Conservation (phyloP, 352 stramenopile genomes). For the Globisporangium abappressorium region DNA sequence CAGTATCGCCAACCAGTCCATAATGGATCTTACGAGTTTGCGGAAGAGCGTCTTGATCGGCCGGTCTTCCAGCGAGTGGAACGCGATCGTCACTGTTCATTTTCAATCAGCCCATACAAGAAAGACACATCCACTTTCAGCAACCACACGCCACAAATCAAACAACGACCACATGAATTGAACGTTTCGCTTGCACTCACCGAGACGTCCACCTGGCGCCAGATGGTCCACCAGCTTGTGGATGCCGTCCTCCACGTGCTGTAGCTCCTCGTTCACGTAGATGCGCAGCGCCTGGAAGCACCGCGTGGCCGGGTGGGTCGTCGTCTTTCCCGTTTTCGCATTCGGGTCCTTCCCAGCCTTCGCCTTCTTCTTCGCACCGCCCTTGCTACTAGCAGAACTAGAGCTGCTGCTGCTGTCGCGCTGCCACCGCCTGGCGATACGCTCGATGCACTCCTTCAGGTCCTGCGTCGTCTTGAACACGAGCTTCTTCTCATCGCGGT, state of each 20-base stretch:
- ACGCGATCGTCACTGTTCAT: constrained; percentile 64
- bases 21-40: constrained; percentile 32
- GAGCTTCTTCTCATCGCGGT: constrained; percentile 45
- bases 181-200: not conserved
- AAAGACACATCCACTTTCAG: not conserved
- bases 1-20: not conserved
- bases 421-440: constrained; percentile 69
- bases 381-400: not conserved
- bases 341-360: constrained; percentile 22
- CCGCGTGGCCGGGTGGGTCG: constrained; percentile 63
- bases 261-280: constrained; percentile 78
- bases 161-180: not conserved
- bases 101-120: not conserved
- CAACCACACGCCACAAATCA: not conserved
- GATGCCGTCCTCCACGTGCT: constrained; percentile 60
- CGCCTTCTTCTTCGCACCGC: not conserved
- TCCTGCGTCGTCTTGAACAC: constrained; percentile 63
- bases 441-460: constrained; percentile 71
- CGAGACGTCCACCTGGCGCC: constrained; percentile 51
- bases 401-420: constrained; percentile 6
- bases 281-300: constrained; percentile 83
- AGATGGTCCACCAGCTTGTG: constrained; percentile 52
- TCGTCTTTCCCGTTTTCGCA: constrained; percentile 14
- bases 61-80: constrained; percentile 82
- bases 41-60: constrained; percentile 81